Evolutionary conservation across 768 basidiomycete species (phyloP).

Genomic region (Boletus sp.): DNA sequence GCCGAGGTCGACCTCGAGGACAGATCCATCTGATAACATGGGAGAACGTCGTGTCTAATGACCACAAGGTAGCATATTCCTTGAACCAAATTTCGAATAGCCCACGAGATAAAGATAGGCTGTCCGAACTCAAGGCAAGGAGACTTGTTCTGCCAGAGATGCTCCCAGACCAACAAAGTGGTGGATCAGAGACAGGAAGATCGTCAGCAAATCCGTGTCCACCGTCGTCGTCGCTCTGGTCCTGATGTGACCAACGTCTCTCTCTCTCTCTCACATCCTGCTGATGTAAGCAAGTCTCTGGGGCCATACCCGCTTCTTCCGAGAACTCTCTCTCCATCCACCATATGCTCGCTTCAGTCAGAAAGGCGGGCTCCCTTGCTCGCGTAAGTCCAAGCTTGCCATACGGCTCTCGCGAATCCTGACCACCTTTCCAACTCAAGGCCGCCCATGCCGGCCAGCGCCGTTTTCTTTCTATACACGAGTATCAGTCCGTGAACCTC

Average conservation of each 20-base stretch:
- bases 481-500: slow-evolving; percentile 94
- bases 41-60: slow-evolving; percentile 2
- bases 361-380: slow-evolving; percentile 61
- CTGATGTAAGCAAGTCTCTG: slow-evolving; percentile 36
- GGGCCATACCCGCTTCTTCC: slow-evolving; percentile 2
- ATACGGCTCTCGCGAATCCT: not conserved
- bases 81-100: slow-evolving; percentile 78
- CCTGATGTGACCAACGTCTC: slow-evolving; percentile 14
- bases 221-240: slow-evolving; percentile 84
- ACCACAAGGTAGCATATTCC: slow-evolving; percentile 45
- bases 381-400: slow-evolving; percentile 42
- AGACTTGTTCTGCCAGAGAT: slow-evolving; percentile 60
- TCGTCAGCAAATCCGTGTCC: slow-evolving; percentile 31
- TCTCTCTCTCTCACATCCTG: slow-evolving; percentile 18
- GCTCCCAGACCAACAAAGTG: slow-evolving; percentile 37
- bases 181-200: slow-evolving; percentile 74
- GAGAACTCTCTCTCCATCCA: slow-evolving; percentile 23
- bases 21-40: slow-evolving; percentile 15
- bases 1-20: slow-evolving; percentile 25
- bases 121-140: slow-evolving; percentile 81
- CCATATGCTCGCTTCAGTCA: slow-evolving; percentile 63
- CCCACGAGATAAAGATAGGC: slow-evolving; percentile 46
- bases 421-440: slow-evolving; percentile 33
- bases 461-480: slow-evolving; percentile 94
- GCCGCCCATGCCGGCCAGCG: slow-evolving; percentile 75